Conservation (phyloP, 768 basidiomycete species). For the Boletellus sp. region DNA sequence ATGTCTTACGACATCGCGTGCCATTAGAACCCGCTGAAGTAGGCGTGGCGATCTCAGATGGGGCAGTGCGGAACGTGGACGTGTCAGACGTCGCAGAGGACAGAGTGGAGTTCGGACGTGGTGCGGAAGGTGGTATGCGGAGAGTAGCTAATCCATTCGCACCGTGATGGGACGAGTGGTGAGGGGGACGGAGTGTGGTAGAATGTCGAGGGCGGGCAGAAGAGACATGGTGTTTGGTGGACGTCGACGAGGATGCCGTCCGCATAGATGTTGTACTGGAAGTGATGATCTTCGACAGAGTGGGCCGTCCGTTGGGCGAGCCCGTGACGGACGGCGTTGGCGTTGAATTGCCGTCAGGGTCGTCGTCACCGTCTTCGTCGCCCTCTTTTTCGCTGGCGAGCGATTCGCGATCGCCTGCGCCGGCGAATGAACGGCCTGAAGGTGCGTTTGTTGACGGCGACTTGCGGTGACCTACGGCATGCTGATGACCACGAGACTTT, state of each 20-base stretch:
- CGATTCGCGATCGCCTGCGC: background rate
- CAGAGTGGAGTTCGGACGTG: conserved; percentile 27
- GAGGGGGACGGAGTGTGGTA: conserved; percentile 26
- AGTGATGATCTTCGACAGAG: conserved; percentile 26
- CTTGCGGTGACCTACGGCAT: conserved; percentile 17
- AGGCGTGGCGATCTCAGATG: conserved; percentile 27
- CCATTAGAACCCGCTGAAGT: conserved; percentile 24
- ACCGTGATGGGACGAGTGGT: conserved; percentile 15
- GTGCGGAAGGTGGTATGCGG: conserved; percentile 27
- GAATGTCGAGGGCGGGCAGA: conserved; percentile 19
- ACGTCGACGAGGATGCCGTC: conserved; percentile 12
- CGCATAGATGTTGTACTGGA: conserved; percentile 24
- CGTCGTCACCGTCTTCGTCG: conserved; percentile 7
- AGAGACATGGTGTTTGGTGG: conserved; percentile 14
- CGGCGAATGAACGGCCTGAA: conserved; percentile 1
- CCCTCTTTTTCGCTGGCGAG: background rate
- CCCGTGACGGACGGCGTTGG: conserved; percentile 9
- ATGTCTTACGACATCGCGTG: conserved; percentile 28
- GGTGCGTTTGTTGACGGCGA: conserved; percentile 18
- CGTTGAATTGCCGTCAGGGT: conserved; percentile 14
- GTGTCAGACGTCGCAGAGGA: conserved; percentile 30
- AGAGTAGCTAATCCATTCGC: conserved; percentile 26
- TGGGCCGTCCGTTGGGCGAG: conserved; percentile 22
- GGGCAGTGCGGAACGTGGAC: conserved; percentile 30
- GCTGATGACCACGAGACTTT: conserved; percentile 19